phyloP scores from a whole-genome alignment of 495 filamentous ascomycete genomes.

The Chaetomidium leptoderma region DNA sequence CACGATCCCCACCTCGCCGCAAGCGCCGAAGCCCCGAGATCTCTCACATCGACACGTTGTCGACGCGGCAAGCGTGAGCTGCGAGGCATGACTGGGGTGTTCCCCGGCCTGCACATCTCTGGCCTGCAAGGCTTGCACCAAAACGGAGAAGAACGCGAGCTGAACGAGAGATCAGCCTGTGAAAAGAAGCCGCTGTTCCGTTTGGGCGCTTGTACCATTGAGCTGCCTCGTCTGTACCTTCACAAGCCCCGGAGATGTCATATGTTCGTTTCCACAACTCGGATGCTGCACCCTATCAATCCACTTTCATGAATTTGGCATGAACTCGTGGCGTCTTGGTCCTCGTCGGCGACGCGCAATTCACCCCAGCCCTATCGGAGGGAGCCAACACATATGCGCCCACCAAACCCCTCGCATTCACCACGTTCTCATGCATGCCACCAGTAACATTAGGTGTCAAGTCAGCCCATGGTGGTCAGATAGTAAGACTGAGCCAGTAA shows the following conservation, averaged over 20 bases:
- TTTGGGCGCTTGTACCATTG: constrained; percentile 12
- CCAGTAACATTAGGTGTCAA: not conserved
- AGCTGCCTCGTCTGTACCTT: not conserved
- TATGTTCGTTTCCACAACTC: not conserved
- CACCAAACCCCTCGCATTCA: not conserved
- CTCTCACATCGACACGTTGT: constrained; percentile 12
- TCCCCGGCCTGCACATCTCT: not conserved
- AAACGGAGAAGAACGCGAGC: not conserved
- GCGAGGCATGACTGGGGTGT: not conserved
- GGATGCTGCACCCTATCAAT: not conserved
- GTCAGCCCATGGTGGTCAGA: too few relatives aligned
- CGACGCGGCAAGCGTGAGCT: not conserved
- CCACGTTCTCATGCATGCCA: not conserved
- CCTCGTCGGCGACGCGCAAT: not conserved
- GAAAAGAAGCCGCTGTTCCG: not conserved
- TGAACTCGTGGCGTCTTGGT: too few relatives aligned
- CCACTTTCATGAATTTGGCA: not conserved
- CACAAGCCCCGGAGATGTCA: not conserved
- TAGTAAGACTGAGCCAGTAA: too few relatives aligned
- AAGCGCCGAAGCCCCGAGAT: constrained; percentile 1
- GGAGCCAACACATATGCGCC: not conserved
- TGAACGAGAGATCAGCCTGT: not conserved
- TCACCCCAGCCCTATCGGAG: not conserved
- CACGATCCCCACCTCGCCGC: not conserved
- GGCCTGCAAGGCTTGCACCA: not conserved